Conservation (phyloP, 129 eudicot genomes). For the Helianthus tuberosus region DNA sequence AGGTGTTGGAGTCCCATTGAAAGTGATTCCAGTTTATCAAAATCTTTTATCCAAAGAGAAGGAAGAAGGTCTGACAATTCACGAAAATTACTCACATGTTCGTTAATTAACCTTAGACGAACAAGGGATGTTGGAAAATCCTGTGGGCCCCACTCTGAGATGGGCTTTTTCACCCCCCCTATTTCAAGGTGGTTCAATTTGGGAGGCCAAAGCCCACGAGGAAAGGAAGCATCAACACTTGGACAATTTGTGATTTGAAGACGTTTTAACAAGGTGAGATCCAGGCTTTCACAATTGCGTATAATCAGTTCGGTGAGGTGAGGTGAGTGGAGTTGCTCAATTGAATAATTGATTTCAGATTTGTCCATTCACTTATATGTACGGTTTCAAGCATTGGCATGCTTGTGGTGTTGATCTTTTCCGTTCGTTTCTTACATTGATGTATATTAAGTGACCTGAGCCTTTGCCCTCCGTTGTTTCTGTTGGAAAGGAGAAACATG, state of each 20-base stretch:
- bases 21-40: neutral
- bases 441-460: neutral
- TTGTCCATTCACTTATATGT: neutral
- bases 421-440: neutral
- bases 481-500: neutral
- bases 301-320: fast-evolving
- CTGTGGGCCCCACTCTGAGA: constrained; percentile 8
- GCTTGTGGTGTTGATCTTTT: neutral
- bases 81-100: neutral
- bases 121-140: constrained; percentile 6
- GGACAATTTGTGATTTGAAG: neutral
- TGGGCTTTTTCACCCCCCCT: constrained; percentile 3
- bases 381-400: neutral
- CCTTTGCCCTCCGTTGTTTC: neutral
- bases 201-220: constrained; percentile 4
- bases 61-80: neutral
- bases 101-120: neutral
- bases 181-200: neutral
- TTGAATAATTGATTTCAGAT: constrained; percentile 3
- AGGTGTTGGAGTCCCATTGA: constrained; percentile 17
- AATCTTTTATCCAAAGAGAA: fast-evolving
- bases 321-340: neutral
- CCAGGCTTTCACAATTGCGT: neutral
- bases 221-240: neutral
- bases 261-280: neutral